A percentile compares a stretch with the other conserved stretches of the same genome.
Conservation (phyloP, 2,329 filamentous ascomycete genomes). For the Grosmannia penicillata region DNA sequence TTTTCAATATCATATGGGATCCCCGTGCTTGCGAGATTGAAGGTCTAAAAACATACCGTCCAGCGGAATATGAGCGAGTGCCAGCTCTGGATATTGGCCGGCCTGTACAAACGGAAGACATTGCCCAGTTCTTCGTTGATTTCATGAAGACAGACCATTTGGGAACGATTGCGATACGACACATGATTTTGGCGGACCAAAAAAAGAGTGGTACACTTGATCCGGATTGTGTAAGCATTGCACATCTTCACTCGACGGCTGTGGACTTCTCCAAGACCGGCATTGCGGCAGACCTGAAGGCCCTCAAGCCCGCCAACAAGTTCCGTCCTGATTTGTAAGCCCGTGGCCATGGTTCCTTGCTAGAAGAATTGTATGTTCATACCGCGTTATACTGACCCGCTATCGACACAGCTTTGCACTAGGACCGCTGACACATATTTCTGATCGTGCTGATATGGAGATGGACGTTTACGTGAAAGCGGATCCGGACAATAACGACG, state of each 20-base stretch:
- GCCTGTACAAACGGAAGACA: constrained; percentile 46
- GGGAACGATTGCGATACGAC: constrained; percentile 48
- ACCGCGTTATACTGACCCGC: not conserved
- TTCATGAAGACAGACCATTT: constrained; percentile 57
- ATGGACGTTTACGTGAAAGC: constrained; percentile 19
- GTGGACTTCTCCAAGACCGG: constrained; percentile 70
- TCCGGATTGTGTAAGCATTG: constrained; percentile 35
- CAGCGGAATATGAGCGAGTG: constrained; percentile 57
- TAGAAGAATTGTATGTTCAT: no score
- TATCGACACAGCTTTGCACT: constrained; percentile 29
- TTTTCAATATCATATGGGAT: constrained; percentile 72
- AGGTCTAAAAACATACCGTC: constrained; percentile 24
- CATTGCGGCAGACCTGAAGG: constrained; percentile 33
- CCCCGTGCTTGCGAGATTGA: constrained; percentile 21
- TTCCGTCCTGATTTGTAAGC: constrained; percentile 42
- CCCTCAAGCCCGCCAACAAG: constrained; percentile 24
- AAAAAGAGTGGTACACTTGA: constrained; percentile 33
- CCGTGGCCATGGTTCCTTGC: not conserved
- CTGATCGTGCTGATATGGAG: constrained; percentile 27
- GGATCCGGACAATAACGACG: constrained; percentile 29
- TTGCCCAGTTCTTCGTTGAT: constrained; percentile 66
- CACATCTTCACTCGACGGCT: constrained; percentile 51
- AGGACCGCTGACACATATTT: constrained; percentile 27
- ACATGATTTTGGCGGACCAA: constrained; percentile 51
- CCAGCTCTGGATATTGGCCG: constrained; percentile 43